Evolutionary conservation across 768 basidiomycete species (phyloP), one percentile per base, ranked within the genome.

Genomic region (Lactarius hengduanensis): DNA sequence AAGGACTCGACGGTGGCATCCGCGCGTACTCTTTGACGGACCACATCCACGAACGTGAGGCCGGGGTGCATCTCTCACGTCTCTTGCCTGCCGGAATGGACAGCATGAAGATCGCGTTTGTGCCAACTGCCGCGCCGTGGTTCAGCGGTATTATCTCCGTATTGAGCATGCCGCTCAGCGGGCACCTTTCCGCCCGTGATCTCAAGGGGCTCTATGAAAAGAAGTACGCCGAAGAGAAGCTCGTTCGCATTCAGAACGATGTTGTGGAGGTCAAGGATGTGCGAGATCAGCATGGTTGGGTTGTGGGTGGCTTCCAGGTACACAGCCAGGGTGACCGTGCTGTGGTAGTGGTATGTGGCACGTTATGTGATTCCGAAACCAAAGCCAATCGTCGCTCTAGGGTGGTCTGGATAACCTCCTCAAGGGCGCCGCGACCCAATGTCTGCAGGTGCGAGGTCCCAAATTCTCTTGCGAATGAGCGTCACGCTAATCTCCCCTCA

Each of bases 391-490:
- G 16, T 26, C 57, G n/a, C 57, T 8, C 40, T 68, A 94, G 92
- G 96, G 94, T 58, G 95, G 95, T 0, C 78, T 99, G 72, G 97
- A 99, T 75, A 99, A 99, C 79, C 79, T 99, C 64, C 81, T 99
- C 68, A 99, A 99, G 77, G 97, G 97, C 8, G 97, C 97, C 59
- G 97, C 97, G 20, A 98, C 96, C n/a, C 97, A 99, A 77, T 98
- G 96, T 76, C 75, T 99, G 68, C 95, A 96, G 83, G 92, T 94
- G 59, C 22, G 87, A n/a, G 30, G 20, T 38, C 34, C 47, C 34
- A 32, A 10, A n/a, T 41, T 18, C 32, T 59, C 18, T 65, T 4
- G 41, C 28, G 13, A 38, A 47, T 7, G 20, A 47, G 32, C 30
- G 55, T 13, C 26, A 36, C 9, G 47, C 55, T 63, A 30, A 64